phyloP scores from a whole-genome alignment of 2,329 filamentous ascomycete species.

The Colletotrichum simmondsii region DNA sequence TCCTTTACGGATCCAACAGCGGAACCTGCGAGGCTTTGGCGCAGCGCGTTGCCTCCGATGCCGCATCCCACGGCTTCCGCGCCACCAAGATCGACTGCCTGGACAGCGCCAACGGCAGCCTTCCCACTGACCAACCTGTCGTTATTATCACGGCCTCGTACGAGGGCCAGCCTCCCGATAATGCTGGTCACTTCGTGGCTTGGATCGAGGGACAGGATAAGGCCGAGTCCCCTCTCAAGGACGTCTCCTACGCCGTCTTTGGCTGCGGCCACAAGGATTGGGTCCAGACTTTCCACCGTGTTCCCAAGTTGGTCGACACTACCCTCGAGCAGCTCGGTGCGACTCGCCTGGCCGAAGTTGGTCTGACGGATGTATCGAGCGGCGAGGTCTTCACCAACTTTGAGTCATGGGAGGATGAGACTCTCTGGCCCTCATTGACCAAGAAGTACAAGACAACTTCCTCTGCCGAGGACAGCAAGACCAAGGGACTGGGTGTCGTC shows the following conservation, averaged over 20 bases:
- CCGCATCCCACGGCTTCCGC: conserved; percentile 64
- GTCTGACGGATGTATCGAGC: conserved; percentile 68
- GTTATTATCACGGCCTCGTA: conserved; percentile 75
- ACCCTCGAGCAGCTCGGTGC: conserved; percentile 54
- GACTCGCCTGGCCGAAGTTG: conserved; percentile 54
- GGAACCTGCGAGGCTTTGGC: conserved; percentile 77
- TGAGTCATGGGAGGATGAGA: conserved; percentile 73
- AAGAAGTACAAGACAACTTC: conserved; percentile 58
- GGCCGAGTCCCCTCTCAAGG: conserved; percentile 53
- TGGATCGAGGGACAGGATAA: conserved; percentile 68
- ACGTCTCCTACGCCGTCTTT: conserved; percentile 73
- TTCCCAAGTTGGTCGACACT: conserved; percentile 72
- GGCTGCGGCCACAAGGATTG: conserved; percentile 70
- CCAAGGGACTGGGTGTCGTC: conserved; percentile 54
- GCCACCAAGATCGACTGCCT: conserved; percentile 62
- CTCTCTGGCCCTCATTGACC: conserved; percentile 61
- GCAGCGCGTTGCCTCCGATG: conserved; percentile 66
- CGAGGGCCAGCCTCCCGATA: conserved; percentile 77
- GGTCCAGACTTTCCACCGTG: conserved; percentile 72
- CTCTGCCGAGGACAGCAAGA: conserved; percentile 32
- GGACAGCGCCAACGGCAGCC: conserved; percentile 65
- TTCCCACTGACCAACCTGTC: conserved; percentile 68
- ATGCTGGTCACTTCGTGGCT: conserved; percentile 71
- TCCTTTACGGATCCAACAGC: conserved; percentile 77
- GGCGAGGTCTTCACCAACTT: conserved; percentile 77